Percentiles rank a stretch among this genome's conserved stretches.
Conservation (phyloP, 1,284 basidiomycete species). For the Malassezia arunalokei region DNA sequence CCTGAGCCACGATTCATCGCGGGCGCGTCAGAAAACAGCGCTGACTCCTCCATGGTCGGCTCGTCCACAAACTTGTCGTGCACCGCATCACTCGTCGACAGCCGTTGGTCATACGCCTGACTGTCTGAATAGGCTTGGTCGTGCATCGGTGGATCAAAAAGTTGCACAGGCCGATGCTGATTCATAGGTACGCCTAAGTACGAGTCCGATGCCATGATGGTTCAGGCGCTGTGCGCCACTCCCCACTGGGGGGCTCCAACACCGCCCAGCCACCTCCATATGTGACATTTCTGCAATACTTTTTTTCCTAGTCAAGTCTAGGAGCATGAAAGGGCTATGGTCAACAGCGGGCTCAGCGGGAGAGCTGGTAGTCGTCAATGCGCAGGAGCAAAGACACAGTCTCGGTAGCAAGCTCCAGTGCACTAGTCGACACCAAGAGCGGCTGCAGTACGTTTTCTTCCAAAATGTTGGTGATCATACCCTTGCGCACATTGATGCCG, state of each 20-base stretch:
- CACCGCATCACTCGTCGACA: not conserved
- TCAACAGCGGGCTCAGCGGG: constrained; percentile 19
- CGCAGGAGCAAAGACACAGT: constrained; percentile 91
- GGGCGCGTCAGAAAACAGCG: not conserved
- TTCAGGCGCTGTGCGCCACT: too few relatives aligned
- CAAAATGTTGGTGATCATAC: constrained; percentile 85
- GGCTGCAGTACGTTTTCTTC: constrained; percentile 98
- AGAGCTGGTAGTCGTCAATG: constrained; percentile 72
- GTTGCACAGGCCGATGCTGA: constrained; percentile 1
- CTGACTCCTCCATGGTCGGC: not conserved
- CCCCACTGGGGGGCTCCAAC: too few relatives aligned
- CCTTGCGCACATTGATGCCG: constrained; percentile 78
- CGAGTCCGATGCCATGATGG: not conserved
- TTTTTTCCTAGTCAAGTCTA: too few relatives aligned
- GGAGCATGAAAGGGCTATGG: too few relatives aligned
- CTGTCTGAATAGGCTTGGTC: not conserved
- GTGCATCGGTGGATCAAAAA: not conserved
- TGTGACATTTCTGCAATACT: too few relatives aligned
- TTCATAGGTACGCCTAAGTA: not conserved
- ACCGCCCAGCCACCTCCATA: too few relatives aligned
- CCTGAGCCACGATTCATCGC: not conserved
- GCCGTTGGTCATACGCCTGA: not conserved
- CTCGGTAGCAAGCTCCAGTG: constrained; percentile 87
- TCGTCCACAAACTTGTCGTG: not conserved
- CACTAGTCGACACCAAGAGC: constrained; percentile 84